Evolutionary conservation across 1,284 basidiomycete genomes (phyloP).

Genomic region (Sanghuangporus weigelae): DNA sequence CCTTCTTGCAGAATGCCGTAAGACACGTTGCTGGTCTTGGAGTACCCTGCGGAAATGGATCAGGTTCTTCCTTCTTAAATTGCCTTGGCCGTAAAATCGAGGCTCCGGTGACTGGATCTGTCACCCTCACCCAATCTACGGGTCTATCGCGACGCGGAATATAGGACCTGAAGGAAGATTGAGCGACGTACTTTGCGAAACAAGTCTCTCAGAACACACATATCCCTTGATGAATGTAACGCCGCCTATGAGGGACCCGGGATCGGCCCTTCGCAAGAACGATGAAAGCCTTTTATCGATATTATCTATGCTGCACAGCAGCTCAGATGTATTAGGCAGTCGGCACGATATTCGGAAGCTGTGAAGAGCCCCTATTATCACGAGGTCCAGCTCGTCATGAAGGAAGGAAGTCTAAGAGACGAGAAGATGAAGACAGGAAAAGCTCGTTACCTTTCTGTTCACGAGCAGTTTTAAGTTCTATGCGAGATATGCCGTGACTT

Average conservation of each 20-base stretch:
- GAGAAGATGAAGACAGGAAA: neutral
- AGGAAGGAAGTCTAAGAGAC: neutral
- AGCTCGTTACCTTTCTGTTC: neutral
- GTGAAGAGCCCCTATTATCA: neutral
- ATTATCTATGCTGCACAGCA: neutral
- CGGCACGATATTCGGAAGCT: neutral
- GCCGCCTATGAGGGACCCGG: neutral
- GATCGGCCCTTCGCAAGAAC: too few relatives aligned
- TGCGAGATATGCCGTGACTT: neutral
- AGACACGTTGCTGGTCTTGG: slow-evolving; percentile 4
- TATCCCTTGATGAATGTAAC: neutral
- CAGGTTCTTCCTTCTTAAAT: neutral
- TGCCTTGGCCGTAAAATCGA: neutral
- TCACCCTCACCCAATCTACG: neutral
- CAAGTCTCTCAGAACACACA: neutral
- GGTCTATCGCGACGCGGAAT: slow-evolving; percentile 6
- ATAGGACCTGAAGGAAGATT: neutral
- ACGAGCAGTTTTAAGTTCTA: neutral
- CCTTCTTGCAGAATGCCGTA: neutral
- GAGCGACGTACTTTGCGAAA: neutral
- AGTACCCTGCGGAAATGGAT: neutral
- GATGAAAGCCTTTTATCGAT: neutral
- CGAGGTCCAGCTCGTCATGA: neutral
- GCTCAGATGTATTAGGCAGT: neutral
- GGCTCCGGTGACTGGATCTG: slow-evolving; percentile 12